Evolutionary conservation across 2,329 filamentous ascomycete genomes (phyloP), one percentile per base, ranked within the genome.

Genomic region (Aspergillus felis): DNA sequence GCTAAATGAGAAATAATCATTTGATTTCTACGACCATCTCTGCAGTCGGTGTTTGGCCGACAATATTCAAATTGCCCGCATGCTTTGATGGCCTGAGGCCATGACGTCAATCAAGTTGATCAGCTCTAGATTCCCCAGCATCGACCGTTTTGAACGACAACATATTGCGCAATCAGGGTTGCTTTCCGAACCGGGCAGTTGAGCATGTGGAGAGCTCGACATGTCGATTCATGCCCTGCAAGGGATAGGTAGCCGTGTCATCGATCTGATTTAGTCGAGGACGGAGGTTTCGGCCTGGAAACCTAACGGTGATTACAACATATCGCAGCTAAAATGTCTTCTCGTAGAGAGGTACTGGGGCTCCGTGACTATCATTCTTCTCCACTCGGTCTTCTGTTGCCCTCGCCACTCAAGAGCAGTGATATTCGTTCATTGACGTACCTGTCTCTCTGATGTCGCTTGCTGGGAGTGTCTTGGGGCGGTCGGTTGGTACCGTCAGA

Each of bases 401-500:
- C 20, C 22, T 1, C 14, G 44, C 44, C 44, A 47, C 44, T 27
- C 24, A 47, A 24, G 24, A 12, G 44, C 32, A 38, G 14, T 38
- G 32, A 14, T 38, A 12, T 17, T 14, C 12, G 24, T 25, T 47
- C 12, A 24, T 14, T 47, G 44, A 27, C 24, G 44, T 14, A 46
- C 42, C n/a, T 24, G 4, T 14, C n/a, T 12, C 14, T 38, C 14
- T 38, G 42, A 46, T 46, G n/a, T 44, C 10, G 41, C 41, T 44
- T 44, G 41, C 41, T 44, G 41, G 41, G n/a, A 44, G 9, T 24
- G 42, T 44, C 51, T 57, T 50, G 35, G 50, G 52, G 22, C 14
- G 24, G 32, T 61, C 56, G 54, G 53, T 28, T 35, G 32, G 1
- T 27, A 57, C 63, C 65, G 70, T 72, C 71, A 71, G 62, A 57